A percentile compares a stretch with the other conserved stretches of the same genome.
These are phyloP conservation scores for Mycena maculata DNA, from an alignment of 768 basidiomycete genomes.

Conservation along the genomic window DNA sequence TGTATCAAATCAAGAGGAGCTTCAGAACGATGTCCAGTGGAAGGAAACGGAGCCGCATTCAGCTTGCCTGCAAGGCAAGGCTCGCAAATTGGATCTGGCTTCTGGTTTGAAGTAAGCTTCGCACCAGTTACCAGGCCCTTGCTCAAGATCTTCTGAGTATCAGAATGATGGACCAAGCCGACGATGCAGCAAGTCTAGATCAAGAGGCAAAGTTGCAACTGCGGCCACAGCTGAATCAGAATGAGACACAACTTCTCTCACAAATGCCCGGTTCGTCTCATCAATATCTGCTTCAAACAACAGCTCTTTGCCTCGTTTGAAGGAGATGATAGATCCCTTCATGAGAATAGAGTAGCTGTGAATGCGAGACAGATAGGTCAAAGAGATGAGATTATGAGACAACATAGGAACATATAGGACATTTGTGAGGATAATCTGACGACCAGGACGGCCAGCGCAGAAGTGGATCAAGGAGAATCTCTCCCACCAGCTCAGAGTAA, in stretches of 20 bases:
- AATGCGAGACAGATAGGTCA: slow-evolving; percentile 11
- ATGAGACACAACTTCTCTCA: slow-evolving; percentile 1
- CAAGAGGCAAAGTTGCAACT: slow-evolving; percentile 14
- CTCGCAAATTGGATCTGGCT: neutral
- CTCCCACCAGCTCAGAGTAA: slow-evolving; percentile 33
- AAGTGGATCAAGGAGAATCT: slow-evolving; percentile 27
- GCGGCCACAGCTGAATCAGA: slow-evolving; percentile 12
- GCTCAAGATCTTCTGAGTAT: slow-evolving; percentile 5
- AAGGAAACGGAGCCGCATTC: slow-evolving; percentile 15
- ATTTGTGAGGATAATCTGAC: slow-evolving; percentile 2
- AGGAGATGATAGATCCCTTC: slow-evolving; percentile 10
- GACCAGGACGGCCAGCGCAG: slow-evolving; percentile 15
- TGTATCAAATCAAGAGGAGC: neutral
- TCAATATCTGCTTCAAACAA: slow-evolving; percentile 22
- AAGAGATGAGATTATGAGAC: slow-evolving; percentile 15
- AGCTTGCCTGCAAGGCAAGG: slow-evolving; percentile 12
- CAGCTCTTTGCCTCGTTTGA: neutral
- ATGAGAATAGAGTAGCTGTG: slow-evolving; percentile 8
- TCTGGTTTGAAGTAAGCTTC: slow-evolving; percentile 11
- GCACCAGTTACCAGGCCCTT: slow-evolving; percentile 10
- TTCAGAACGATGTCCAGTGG: slow-evolving; percentile 5
- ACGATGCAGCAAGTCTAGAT: too few relatives aligned
- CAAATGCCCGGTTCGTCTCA: slow-evolving; percentile 19
- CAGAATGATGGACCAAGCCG: too few relatives aligned
- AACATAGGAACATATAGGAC: slow-evolving; percentile 2